Evolutionary conservation across 1,139 yeast species (phyloP).

Genomic region (Taphrina pruni): DNA sequence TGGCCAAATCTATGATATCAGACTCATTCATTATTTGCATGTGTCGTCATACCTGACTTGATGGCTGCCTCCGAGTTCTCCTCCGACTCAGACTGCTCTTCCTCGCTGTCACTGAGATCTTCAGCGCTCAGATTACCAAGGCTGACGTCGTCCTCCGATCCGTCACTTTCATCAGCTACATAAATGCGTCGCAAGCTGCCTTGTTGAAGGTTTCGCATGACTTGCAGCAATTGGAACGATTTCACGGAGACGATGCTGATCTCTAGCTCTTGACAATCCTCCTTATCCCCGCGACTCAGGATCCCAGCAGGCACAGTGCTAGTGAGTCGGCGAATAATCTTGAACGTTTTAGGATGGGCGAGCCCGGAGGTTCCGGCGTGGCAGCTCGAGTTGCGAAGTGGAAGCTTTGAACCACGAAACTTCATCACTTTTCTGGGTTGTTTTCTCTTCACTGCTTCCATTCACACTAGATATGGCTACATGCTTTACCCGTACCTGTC

Average conservation of each 20-base stretch:
- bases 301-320: too few relatives aligned
- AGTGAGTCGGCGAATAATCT: too few relatives aligned
- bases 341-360: too few relatives aligned
- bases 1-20: conserved; percentile 13
- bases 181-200: conserved; percentile 15
- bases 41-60: not conserved
- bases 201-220: conserved; percentile 10
- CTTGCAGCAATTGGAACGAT: not conserved
- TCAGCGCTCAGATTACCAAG: conserved; percentile 32
- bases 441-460: too few relatives aligned
- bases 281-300: not conserved
- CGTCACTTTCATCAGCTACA: conserved; percentile 13
- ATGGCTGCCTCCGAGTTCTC: conserved; percentile 10
- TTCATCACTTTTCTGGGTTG: too few relatives aligned
- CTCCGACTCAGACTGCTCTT: conserved; percentile 9
- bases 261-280: not conserved
- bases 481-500: too few relatives aligned
- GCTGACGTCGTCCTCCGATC: conserved; percentile 18
- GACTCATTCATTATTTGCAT: not conserved
- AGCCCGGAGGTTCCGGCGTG: not conserved
- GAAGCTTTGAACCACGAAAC: too few relatives aligned
- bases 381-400: not conserved
- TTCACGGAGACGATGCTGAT: not conserved
- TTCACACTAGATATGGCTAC: too few relatives aligned
- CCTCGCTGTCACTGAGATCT: conserved; percentile 29